Percentiles rank a stretch among this genome's conserved stretches.
These are phyloP conservation scores for Candida hungchunana DNA, from an alignment of 805 yeast genomes.

Conservation along the genomic window DNA sequence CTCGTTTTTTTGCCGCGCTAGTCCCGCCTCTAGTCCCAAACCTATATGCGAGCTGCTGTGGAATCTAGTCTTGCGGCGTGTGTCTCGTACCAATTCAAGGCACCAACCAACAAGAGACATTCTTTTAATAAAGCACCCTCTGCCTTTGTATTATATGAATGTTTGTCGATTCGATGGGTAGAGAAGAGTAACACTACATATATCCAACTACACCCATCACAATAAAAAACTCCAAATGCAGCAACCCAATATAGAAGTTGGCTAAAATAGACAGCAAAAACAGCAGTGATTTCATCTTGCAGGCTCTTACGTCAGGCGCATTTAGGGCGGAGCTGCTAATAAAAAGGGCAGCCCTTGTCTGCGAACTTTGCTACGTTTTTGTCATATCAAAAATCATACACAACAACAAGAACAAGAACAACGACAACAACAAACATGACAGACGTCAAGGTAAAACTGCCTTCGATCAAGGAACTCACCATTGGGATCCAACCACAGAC, in stretches of 20 bases:
- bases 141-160: no score
- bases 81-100: constrained; percentile 6
- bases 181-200: no score
- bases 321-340: background rate
- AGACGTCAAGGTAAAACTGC: constrained; percentile 15
- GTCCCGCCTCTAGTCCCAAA: no score
- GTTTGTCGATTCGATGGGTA: no score
- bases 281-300: constrained; percentile 6
- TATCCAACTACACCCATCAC: background rate
- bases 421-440: constrained; percentile 1
- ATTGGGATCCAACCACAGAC: constrained; percentile 9
- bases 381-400: background rate
- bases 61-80: background rate
- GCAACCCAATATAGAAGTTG: no score
- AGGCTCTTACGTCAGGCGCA: constrained; percentile 3
- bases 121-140: no score
- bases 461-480: constrained; percentile 20
- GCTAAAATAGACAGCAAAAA: no score
- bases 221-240: no score
- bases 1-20: no score
- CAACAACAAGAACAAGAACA: background rate
- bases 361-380: no score
- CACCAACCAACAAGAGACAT: constrained; percentile 1
- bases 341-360: no score
- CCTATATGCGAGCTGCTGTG: no score